Conservation (phyloP, 257 asterid species). For the Salvia rosmarinus region DNA sequence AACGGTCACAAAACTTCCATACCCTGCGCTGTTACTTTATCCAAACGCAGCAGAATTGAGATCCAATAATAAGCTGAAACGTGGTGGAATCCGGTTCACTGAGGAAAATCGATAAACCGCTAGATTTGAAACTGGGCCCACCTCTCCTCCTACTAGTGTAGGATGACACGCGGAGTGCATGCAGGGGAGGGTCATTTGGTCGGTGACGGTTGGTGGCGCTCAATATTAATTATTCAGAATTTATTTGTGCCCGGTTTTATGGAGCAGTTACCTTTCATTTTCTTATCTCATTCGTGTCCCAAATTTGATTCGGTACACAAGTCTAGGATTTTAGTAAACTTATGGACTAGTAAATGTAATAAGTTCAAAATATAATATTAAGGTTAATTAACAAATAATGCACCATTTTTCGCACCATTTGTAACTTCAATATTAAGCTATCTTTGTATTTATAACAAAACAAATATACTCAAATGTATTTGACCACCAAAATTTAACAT, state of each 20-base stretch:
- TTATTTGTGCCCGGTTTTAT: background rate
- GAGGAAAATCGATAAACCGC: background rate
- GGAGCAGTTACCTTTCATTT: slow-evolving; percentile 20
- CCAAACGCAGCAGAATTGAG: background rate
- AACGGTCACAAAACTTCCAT: background rate
- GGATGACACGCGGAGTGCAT: slow-evolving; percentile 26
- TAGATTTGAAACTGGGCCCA: background rate
- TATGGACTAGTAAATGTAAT: background rate
- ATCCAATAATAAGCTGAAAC: too few species aligned
- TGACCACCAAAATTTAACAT: too few species aligned
- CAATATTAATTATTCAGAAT: background rate
- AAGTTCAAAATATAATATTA: too few species aligned
- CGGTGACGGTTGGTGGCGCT: slow-evolving; percentile 32
- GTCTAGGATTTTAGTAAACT: background rate
- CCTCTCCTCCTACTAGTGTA: background rate
- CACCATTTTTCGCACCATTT: too few species aligned
- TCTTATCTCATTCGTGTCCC: background rate
- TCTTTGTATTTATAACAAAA: too few species aligned
- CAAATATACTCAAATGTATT: too few species aligned
- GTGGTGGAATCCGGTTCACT: slow-evolving; percentile 8
- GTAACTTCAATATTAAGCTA: too few species aligned
- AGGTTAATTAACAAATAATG: too few species aligned
- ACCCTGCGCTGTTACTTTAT: background rate
- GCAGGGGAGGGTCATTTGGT: slow-evolving; percentile 9
- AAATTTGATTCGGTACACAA: background rate